These are phyloP conservation scores for Backusella mclennaniae DNA, from an alignment of 192 early-diverging fungal genomes.

Conservation along the genomic window DNA sequence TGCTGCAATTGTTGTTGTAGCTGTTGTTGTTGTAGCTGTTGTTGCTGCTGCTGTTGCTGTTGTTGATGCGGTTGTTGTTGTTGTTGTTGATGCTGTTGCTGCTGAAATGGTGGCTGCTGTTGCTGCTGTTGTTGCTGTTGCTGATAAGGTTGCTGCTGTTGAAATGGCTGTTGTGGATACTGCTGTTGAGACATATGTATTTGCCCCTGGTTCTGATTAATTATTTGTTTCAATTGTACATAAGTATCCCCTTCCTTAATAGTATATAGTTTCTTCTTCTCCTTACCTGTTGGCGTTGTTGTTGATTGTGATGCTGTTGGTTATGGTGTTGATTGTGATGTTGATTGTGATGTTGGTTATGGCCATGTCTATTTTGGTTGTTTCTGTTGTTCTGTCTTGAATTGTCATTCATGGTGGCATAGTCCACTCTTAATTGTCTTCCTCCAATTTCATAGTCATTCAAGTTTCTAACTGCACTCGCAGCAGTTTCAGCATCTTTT, in stretches of 20 bases:
- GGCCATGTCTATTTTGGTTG: constrained; percentile 13
- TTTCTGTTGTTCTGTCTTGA: constrained; percentile 16
- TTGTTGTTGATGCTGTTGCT: neutral
- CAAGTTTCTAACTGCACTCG: constrained; percentile 91
- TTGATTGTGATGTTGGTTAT: neutral
- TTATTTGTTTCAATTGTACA: neutral
- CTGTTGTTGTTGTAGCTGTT: neutral
- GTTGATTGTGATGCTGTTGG: neutral
- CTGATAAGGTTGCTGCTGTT: neutral
- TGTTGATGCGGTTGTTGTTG: neutral
- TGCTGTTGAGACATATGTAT: neutral
- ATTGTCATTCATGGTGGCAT: constrained; percentile 73
- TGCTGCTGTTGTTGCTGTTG: neutral
- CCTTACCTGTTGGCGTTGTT: neutral
- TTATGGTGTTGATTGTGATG: neutral
- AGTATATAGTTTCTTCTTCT: neutral
- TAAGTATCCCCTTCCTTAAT: neutral
- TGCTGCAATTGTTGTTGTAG: neutral
- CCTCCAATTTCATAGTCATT: constrained; percentile 90
- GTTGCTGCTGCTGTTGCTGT: neutral
- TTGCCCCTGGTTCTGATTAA: neutral
- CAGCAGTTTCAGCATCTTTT: constrained; percentile 81
- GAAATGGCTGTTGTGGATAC: neutral
- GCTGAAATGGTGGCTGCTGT: neutral
- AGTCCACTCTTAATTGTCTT: constrained; percentile 89